Evolutionary conservation across 257 asterid species (phyloP).

Genomic region (Penstemon davidsonii): DNA sequence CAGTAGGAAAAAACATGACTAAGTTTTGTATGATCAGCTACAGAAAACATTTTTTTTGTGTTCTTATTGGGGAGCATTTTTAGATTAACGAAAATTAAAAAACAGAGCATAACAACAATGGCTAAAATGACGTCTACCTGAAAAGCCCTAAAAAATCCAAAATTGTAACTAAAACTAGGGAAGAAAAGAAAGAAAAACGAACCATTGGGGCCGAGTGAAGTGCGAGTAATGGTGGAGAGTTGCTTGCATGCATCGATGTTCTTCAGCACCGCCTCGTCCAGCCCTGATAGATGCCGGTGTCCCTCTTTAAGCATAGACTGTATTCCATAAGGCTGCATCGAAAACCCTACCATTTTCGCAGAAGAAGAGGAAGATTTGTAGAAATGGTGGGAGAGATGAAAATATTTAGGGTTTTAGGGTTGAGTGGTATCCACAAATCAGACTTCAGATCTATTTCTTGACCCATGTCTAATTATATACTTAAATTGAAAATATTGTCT

Average conservation of each 20-base stretch:
- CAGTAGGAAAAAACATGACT: too few relatives aligned
- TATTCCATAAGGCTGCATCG: conserved; percentile 79
- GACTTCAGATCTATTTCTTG: background rate
- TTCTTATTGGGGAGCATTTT: too few relatives aligned
- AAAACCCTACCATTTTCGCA: conserved; percentile 53
- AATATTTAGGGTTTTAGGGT: conserved; percentile 22
- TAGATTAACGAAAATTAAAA: too few relatives aligned
- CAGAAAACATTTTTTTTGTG: too few relatives aligned
- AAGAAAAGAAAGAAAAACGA: too few relatives aligned
- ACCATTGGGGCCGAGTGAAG: conserved; percentile 43
- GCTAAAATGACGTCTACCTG: too few relatives aligned
- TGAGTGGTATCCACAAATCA: conserved; percentile 59
- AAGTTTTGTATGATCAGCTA: too few relatives aligned
- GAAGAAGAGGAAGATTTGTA: too few relatives aligned
- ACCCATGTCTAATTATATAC: conserved; percentile 28
- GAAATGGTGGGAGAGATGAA: too few relatives aligned
- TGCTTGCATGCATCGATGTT: conserved; percentile 96
- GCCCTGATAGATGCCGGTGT: conserved; percentile 85
- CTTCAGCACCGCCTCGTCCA: conserved; percentile 89
- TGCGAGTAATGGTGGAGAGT: conserved; percentile 85
- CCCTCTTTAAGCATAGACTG: conserved; percentile 91
- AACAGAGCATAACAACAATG: too few relatives aligned
- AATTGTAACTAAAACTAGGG: too few relatives aligned
- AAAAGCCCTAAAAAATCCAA: too few relatives aligned
- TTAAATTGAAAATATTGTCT: conserved; percentile 4